Evolutionary conservation across 805 yeast genomes (phyloP), one percentile per base, ranked within the genome.

Genomic region (Lachancea sp.): DNA sequence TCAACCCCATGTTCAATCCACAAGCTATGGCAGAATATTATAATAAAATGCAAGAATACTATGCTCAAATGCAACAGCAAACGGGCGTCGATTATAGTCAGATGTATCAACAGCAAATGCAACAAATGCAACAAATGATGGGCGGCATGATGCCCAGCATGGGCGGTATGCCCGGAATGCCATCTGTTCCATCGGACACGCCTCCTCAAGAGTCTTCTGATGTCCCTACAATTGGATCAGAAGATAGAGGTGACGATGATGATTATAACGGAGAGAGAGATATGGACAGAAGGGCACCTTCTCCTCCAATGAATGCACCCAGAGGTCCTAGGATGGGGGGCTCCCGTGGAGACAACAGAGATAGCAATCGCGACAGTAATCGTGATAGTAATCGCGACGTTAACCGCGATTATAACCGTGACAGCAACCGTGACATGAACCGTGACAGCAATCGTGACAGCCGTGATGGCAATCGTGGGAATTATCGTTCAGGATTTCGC

Each of bases 1-100:
- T 55, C 34, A 57, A 55, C 23, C 60, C 55, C 28, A 58, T 58
- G 63, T 58, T 57, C 45, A 56, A 60, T 37, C 69, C 80, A 8
- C 82, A 77, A 49, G 74, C 75, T 67, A 72, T 77, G 73, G 76
- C 71, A 38, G 82, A 77, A 45, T 79, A 79, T 54, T 75, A 78
- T 70, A 76, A 74, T 56, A 70, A 74, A 56, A 71, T 76, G 75
- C 78, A 74, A 55, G 75, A 71, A 49, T 75, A 74, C 47, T 55
- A 54, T 42, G 55, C 58, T 40, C 67, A 61, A 38, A 49, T 52
- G 50, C 64, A 59, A 32, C 63, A 58, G 42, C 61, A 58, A 40
- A 57, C 64, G 12, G 65, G 65, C 31, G 55, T 57, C 36, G 63
- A 60, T 43, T 58, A 59, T 34, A 46, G 54, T 28, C 64, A 61